Base-by-base conservation (phyloP, 2,329 filamentous ascomycete species). In the Dothideomycetes sp. region DNA sequence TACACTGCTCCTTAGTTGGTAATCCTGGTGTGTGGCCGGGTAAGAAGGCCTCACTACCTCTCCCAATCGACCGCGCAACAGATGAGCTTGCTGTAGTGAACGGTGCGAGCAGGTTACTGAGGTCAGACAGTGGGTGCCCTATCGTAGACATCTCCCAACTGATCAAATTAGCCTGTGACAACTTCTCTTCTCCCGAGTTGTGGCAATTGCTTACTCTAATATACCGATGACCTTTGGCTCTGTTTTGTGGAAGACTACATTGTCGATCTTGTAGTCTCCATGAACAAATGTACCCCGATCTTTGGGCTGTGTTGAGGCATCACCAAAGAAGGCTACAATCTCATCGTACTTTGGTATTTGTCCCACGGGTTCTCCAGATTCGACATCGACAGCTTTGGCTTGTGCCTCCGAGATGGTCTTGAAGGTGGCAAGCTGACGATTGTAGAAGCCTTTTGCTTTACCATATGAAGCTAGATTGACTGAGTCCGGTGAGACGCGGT, bases 131-230 rank as follows among this genome's bases (percentile, higher is more conserved):
- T 1, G 91, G 91, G 60, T 98, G 89, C n/a, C 91, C 91, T 41
- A 95, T 80, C 0, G 91, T 96, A 24, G 86, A 87, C 86, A 98
- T 94, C 67, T 96, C 91, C 89, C 89, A 96, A 65, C 53, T 55
- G 25, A n/a, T n/a, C n/a, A n/a, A n/a, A n/a, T n/a, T n/a, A n/a
- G n/a, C n/a, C n/a, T n/a, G n/a, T 35, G 19, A 10, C 24, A 10
- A 27, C 24, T 27, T 27, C 24, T 10, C 24, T 27, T 27, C 24
- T 27, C 24, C 9, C 9, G 9, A n/a, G 24, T 27, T 9, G 12
- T 23, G 13, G n/a, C n/a, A n/a, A n/a, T n/a, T n/a, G 44, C 47
- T 43, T 31, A 49, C 47, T 98, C 91, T 5, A 96, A 66, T 41
- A 96, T 87, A 4, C 89, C 91, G 62, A 96, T 88, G 10, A 96